Percentiles rank a stretch among this genome's conserved stretches.
These are phyloP conservation scores for Cyberlindnera americana DNA, from an alignment of 805 yeast species.

Conservation along the genomic window DNA sequence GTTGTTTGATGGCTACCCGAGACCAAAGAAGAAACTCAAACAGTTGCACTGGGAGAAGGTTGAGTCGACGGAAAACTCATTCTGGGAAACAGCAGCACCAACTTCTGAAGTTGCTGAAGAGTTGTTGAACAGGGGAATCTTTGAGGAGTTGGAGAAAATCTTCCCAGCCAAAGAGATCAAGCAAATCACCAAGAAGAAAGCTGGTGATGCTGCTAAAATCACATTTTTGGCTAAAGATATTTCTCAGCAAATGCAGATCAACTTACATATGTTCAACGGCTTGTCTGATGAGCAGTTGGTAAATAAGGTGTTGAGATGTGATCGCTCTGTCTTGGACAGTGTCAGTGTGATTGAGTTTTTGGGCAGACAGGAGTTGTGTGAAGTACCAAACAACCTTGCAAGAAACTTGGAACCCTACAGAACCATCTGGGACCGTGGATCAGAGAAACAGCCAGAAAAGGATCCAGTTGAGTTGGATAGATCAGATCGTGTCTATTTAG, in stretches of 20 bases:
- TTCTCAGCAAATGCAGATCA: constrained; percentile 78
- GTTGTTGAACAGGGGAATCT: constrained; percentile 55
- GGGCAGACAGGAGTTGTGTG: constrained; percentile 59
- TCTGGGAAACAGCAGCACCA: constrained; percentile 53
- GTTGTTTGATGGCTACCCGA: constrained; percentile 32
- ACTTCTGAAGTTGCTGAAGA: constrained; percentile 43
- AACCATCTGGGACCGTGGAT: constrained; percentile 38
- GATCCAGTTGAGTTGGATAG: constrained; percentile 59
- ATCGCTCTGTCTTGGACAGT: constrained; percentile 48
- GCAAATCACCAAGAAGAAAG: constrained; percentile 32
- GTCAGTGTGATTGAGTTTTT: constrained; percentile 65
- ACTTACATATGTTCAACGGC: constrained; percentile 59
- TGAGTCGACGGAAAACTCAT: constrained; percentile 52
- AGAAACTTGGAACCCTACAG: constrained; percentile 63
- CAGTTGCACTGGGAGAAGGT: constrained; percentile 84
- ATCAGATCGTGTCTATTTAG: constrained; percentile 67
- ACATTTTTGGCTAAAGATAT: constrained; percentile 64
- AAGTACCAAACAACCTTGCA: constrained; percentile 52
- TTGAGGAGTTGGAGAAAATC: constrained; percentile 57
- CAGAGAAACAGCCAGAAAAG: constrained; percentile 43
- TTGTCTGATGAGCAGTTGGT: constrained; percentile 53
- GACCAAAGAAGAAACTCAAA: constrained; percentile 59
- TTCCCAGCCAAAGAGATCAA: constrained; percentile 48
- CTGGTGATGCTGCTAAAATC: constrained; percentile 44
- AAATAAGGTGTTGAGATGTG: constrained; percentile 55